Conservation (phyloP, 495 filamentous ascomycete genomes). For the Annulohypoxylon moriforme region DNA sequence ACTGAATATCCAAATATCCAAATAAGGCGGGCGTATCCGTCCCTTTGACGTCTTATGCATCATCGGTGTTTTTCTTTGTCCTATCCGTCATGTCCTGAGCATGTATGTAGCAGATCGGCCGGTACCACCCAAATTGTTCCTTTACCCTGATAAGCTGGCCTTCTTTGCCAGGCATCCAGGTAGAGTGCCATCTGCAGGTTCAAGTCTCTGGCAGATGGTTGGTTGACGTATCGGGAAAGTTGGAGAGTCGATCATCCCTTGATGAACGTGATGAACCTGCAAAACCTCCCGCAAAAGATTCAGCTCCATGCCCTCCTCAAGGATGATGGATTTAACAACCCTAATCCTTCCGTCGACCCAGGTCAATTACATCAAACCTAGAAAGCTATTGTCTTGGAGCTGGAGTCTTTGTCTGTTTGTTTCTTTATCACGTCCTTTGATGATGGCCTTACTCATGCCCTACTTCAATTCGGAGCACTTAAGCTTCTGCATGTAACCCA, state of each 20-base stretch:
- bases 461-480: conserved; percentile 32
- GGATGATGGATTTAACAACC: conserved; percentile 1
- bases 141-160: conserved; percentile 26
- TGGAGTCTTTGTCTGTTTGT: conserved; percentile 2
- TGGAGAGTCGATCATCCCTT: conserved; percentile 32
- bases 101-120: conserved; percentile 15
- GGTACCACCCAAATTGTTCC: conserved; percentile 13
- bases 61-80: conserved; percentile 24
- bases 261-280: conserved; percentile 27
- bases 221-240: conserved; percentile 33
- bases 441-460: conserved; percentile 20
- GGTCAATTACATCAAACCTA: background rate
- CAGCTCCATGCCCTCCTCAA: conserved; percentile 12
- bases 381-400: conserved; percentile 23
- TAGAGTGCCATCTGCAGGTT: conserved; percentile 33
- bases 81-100: conserved; percentile 10
- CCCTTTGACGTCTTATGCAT: conserved; percentile 1
- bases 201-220: conserved; percentile 35
- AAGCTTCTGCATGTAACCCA: conserved; percentile 44
- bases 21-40: background rate
- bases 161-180: conserved; percentile 12
- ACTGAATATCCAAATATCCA: conserved; percentile 3
- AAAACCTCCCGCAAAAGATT: conserved; percentile 7
- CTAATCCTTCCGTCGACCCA: background rate
- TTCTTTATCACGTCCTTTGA: conserved; percentile 3